Evolutionary conservation across 805 yeast species (phyloP).

Genomic region (Metschnikowia similis): DNA sequence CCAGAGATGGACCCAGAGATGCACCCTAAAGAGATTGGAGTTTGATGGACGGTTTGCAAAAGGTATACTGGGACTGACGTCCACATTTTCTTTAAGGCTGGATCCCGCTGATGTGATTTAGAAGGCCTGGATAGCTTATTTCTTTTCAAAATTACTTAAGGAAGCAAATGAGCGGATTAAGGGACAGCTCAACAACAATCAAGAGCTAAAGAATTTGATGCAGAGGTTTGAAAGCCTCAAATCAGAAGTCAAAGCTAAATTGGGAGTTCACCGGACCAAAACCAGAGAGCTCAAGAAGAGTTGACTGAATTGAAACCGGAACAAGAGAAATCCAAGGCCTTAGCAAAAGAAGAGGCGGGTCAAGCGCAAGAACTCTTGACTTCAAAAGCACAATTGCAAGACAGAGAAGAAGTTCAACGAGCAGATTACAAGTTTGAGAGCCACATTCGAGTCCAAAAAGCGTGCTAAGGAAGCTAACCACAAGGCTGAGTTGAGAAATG

Average conservation of each 20-base stretch:
- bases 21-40: too few species aligned
- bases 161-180: slow-evolving; percentile 63
- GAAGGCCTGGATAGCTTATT: too few species aligned
- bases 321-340: slow-evolving; percentile 7
- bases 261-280: slow-evolving; percentile 24
- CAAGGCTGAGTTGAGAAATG: slow-evolving; percentile 20
- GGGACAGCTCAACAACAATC: slow-evolving; percentile 19
- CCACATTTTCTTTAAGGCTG: too few species aligned
- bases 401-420: slow-evolving; percentile 10
- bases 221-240: slow-evolving; percentile 30
- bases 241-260: slow-evolving; percentile 23
- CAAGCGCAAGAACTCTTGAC: slow-evolving; percentile 8
- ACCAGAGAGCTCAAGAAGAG: slow-evolving; percentile 24
- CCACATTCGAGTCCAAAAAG: slow-evolving; percentile 31
- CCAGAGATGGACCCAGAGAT: too few species aligned
- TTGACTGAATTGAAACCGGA: slow-evolving; percentile 9
- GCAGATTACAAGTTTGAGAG: slow-evolving; percentile 17
- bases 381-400: slow-evolving; percentile 4
- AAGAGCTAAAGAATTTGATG: slow-evolving; percentile 26
- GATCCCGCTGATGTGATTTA: too few species aligned
- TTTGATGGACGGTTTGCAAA: too few species aligned
- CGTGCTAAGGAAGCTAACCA: slow-evolving; percentile 13
- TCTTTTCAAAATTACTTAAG: slow-evolving; percentile 29
- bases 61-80: too few species aligned
- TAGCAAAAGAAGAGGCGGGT: slow-evolving; percentile 8